These are phyloP conservation scores for Ilyonectria sp. DNA, from an alignment of 2,329 filamentous ascomycete genomes.

Conservation along the genomic window DNA sequence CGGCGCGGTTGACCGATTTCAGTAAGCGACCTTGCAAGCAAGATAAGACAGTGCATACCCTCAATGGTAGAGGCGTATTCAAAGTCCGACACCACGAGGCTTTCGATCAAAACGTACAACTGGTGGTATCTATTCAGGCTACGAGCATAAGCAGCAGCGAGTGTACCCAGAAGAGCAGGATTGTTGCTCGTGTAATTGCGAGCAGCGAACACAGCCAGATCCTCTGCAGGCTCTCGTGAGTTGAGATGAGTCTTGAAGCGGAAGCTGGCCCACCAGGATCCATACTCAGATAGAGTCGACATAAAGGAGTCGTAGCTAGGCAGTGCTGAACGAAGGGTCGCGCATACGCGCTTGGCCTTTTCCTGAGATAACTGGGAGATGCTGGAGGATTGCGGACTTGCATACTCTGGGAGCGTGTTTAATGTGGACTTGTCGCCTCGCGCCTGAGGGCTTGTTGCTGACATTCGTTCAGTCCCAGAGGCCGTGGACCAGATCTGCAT, in stretches of 20 bases:
- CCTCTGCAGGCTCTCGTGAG: neutral
- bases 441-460: neutral
- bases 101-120: conserved; percentile 16
- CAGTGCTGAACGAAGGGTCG: conserved; percentile 12
- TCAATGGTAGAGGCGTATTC: conserved; percentile 17
- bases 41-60: conserved; percentile 18
- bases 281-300: neutral
- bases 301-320: conserved; percentile 20
- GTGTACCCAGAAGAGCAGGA: conserved; percentile 6
- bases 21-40: conserved; percentile 13
- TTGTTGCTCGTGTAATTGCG: conserved; percentile 18
- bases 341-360: conserved; percentile 20
- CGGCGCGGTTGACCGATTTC: conserved; percentile 22
- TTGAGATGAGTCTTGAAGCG: conserved; percentile 24
- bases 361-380: neutral
- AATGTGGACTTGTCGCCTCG: neutral
- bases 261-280: conserved; percentile 21
- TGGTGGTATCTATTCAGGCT: conserved; percentile 9
- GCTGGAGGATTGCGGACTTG: neutral
- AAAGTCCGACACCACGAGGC: conserved; percentile 14
- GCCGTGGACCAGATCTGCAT: conserved; percentile 9
- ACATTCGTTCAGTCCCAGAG: neutral
- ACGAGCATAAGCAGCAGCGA: conserved; percentile 12
- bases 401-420: neutral
- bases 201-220: conserved; percentile 13